phyloP scores from a whole-genome alignment of 2,329 filamentous ascomycete genomes.

The Thelonectria olida region DNA sequence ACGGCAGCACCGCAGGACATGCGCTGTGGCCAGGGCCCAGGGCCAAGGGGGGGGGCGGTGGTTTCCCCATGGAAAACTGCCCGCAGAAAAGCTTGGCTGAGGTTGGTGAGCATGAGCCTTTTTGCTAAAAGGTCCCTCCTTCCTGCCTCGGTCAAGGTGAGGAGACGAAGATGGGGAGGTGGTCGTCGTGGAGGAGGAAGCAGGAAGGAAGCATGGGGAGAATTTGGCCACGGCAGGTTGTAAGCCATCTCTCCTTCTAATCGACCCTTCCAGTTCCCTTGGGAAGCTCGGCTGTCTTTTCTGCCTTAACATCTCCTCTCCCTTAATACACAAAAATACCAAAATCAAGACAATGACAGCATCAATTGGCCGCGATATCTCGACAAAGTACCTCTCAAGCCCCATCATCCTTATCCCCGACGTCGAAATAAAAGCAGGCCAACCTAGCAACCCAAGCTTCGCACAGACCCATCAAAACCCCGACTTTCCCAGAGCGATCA shows the following conservation, averaged over 20 bases:
- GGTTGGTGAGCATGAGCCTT: slow-evolving; percentile 18
- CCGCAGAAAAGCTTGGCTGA: slow-evolving; percentile 31
- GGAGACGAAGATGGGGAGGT: neutral
- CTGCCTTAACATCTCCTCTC: neutral
- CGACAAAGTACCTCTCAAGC: neutral
- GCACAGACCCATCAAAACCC: slow-evolving; percentile 29
- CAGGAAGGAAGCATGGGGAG: neutral
- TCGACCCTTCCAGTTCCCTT: no score
- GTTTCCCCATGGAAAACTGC: slow-evolving; percentile 23
- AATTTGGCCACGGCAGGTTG: neutral
- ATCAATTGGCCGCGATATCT: slow-evolving; percentile 2
- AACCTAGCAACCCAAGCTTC: slow-evolving; percentile 14
- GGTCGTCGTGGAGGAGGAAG: slow-evolving; percentile 2
- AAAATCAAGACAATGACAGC: neutral
- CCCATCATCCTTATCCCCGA: slow-evolving; percentile 7
- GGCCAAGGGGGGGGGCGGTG: slow-evolving; percentile 20
- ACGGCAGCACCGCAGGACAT: neutral
- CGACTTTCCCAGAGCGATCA: slow-evolving; percentile 20
- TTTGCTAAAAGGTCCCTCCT: neutral
- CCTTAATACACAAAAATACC: no score
- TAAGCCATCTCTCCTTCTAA: neutral
- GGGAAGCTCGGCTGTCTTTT: no score
- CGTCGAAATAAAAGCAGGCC: slow-evolving; percentile 12
- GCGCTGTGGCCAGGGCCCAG: slow-evolving; percentile 12
- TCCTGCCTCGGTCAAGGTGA: neutral